Conservation (phyloP, 2,329 filamentous ascomycete species). For the Grosmannia clavigera region DNA sequence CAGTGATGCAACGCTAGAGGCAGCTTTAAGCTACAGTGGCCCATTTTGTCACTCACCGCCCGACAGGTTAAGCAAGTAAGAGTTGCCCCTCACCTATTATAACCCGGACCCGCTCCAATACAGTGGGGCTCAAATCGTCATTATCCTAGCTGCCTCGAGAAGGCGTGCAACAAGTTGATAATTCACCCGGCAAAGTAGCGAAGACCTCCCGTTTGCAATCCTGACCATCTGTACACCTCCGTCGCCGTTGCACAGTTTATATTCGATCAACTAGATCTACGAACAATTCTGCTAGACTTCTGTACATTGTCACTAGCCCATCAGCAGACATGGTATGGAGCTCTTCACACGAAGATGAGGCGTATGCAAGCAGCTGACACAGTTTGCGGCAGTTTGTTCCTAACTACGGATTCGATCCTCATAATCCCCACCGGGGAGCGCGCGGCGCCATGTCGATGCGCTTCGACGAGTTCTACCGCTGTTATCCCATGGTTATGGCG, state of each 20-base stretch:
- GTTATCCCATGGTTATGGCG: constrained; percentile 91
- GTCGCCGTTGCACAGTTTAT: neutral
- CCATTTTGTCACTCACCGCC: constrained; percentile 1
- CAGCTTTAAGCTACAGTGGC: neutral
- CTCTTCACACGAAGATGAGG: neutral
- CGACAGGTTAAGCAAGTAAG: neutral
- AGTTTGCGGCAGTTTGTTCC: neutral
- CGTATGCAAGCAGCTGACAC: neutral
- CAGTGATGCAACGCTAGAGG: neutral
- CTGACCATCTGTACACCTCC: neutral
- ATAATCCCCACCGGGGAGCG: constrained; percentile 19
- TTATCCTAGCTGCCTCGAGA: constrained; percentile 1
- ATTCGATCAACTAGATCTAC: neutral
- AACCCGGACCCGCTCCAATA: neutral
- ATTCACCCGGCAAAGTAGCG: neutral
- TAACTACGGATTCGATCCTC: constrained; percentile 6
- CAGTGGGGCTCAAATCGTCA: neutral
- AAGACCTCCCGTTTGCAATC: neutral
- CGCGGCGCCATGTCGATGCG: constrained; percentile 50
- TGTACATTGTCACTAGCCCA: neutral
- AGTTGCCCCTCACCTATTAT: constrained; percentile 2
- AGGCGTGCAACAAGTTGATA: neutral
- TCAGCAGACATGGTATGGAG: neutral
- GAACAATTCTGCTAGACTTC: neutral
- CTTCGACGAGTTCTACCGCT: constrained; percentile 98